Conservation (phyloP, 768 basidiomycete species). For the Mycena belliarum region DNA sequence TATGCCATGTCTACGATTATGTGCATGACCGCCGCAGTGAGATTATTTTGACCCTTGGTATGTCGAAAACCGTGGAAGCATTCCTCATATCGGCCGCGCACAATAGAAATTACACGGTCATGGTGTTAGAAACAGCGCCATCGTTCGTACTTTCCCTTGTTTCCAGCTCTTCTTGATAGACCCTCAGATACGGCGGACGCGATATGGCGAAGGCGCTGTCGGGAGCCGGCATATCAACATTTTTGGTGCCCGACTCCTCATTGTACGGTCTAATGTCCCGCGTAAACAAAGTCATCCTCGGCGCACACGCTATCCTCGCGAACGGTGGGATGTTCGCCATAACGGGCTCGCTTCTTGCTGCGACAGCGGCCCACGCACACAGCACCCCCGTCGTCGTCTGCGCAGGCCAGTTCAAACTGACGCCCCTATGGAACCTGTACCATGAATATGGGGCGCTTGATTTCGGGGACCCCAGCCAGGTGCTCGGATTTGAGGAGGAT, state of each 20-base stretch:
- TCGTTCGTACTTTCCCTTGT: constrained; percentile 55
- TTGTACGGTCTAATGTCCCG: constrained; percentile 96
- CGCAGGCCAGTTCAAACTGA: constrained; percentile 95
- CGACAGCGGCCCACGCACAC: constrained; percentile 85
- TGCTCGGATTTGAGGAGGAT: constrained; percentile 77
- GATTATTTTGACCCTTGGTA: constrained; percentile 92
- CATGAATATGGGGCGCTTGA: constrained; percentile 84
- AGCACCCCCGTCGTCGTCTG: constrained; percentile 92
- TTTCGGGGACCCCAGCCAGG: constrained; percentile 65
- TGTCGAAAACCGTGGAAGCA: constrained; percentile 90
- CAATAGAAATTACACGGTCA: constrained; percentile 90
- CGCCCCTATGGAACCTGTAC: constrained; percentile 87
- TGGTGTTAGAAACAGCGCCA: constrained; percentile 94
- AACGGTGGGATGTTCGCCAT: constrained; percentile 95
- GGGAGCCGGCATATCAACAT: constrained; percentile 83
- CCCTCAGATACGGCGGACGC: constrained; percentile 74
- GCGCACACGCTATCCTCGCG: constrained; percentile 93
- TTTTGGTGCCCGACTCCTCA: constrained; percentile 95
- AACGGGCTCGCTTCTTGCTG: constrained; percentile 81
- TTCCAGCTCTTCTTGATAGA: constrained; percentile 5
- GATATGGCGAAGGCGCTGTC: constrained; percentile 84
- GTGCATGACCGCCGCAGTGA: constrained; percentile 65
- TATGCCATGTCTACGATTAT: not conserved
- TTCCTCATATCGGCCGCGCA: constrained; percentile 92
- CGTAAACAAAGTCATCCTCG: constrained; percentile 94